Base-by-base conservation (phyloP, 2,329 filamentous ascomycete species). In the Phyllosticta citrichinensis region DNA sequence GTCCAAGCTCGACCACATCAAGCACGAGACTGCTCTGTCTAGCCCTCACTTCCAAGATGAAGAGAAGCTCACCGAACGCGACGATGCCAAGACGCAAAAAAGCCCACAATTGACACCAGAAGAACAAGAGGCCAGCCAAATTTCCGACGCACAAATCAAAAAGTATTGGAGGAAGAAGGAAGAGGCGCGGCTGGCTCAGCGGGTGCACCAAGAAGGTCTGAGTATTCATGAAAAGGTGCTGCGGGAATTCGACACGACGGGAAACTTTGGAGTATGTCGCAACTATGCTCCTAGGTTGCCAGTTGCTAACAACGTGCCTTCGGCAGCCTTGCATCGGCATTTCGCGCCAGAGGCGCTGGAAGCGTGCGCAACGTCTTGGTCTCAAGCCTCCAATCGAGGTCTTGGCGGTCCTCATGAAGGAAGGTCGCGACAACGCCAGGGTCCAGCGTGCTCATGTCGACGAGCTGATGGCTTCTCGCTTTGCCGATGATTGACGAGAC, bases 311-410 rank as follows among this genome's bases (percentile, higher is more conserved):
- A 52, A n/a, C n/a, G n/a, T n/a, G n/a, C n/a, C n/a, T n/a, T n/a
- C n/a, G n/a, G n/a, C n/a, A 96, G 90, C 94, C 94, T 1, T 96
- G 90, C 70, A 88, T 96, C 58, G 94, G 94, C 8, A 90, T 93
- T 58, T 77, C 85, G 47, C 85, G 94, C 55, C 77, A 88, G 67
- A 89, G 88, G 76, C 87, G 94, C 35, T 99, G 94, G 94, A 84
- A 89, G 70, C 85, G 94, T 54, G 94, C 94, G 4, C 82, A 96
- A 59, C 81, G 80, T 61, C 78, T 99, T n/a, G 87, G 87, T 2
- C 79, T 99, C n/a, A 82, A 87, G 33, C 94, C 94, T 1, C 93
- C 94, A 0, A 82, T 96, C 25, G 93, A 97, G 73, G 91, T 97
- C 3, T 80, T 97, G 5, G 89, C 91, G 0, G 88, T 97, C 17